phyloP scores from a whole-genome alignment of 805 yeast species.

The Kockiozyma suomiensis region DNA sequence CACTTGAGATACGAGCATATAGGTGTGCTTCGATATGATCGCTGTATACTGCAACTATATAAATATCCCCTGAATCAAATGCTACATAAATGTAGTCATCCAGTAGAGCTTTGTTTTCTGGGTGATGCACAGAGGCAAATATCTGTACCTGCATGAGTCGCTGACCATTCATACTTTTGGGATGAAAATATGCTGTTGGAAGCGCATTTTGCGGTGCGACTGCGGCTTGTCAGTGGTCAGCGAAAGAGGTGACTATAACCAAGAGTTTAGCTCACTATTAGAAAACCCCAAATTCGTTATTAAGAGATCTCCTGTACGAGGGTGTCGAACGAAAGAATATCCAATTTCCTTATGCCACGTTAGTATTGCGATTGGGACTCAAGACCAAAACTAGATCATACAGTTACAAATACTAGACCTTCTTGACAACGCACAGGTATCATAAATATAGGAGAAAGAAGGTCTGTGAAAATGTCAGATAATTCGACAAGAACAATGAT shows the following conservation, averaged over 20 bases:
- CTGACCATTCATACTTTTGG: neutral
- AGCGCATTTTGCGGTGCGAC: neutral
- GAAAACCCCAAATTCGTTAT: neutral
- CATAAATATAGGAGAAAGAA: conserved; percentile 19
- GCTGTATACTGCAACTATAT: conserved; percentile 1
- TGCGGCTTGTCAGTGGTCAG: too few species aligned
- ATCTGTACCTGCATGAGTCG: neutral
- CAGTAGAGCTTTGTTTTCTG: neutral
- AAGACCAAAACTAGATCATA: neutral
- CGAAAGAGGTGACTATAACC: too few species aligned
- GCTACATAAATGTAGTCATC: conserved; percentile 24
- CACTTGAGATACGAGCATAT: conserved; percentile 2
- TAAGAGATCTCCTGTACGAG: neutral
- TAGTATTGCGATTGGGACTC: neutral
- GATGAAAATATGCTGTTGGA: conserved; percentile 11
- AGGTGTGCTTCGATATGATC: neutral
- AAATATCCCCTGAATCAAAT: conserved; percentile 25
- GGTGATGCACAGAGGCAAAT: neutral
- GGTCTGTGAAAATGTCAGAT: neutral
- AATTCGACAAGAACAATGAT: neutral
- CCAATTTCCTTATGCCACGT: neutral
- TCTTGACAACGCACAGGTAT: conserved; percentile 11
- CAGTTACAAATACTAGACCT: conserved; percentile 15
- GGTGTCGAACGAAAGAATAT: neutral
- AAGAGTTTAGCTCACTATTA: too few species aligned